These are phyloP conservation scores for Solanum etuberosum DNA, from an alignment of 257 asterid genomes.

Conservation along the genomic window DNA sequence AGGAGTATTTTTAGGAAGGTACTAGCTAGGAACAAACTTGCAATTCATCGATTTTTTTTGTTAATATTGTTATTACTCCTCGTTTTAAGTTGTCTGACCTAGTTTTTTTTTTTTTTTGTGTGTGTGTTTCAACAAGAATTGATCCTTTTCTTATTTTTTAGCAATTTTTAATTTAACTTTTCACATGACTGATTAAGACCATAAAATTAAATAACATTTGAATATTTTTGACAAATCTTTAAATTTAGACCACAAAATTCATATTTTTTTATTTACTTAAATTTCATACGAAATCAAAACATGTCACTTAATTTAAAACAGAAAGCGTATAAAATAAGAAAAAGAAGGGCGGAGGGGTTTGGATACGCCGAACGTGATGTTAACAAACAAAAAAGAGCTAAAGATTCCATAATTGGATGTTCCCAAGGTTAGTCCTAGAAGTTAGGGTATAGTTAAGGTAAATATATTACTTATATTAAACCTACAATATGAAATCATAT, in stretches of 20 bases:
- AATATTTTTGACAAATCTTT: no score
- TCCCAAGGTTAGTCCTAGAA: constrained; percentile 40
- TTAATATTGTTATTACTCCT: not conserved
- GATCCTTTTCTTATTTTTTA: no score
- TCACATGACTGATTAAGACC: not conserved
- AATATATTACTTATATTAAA: constrained; percentile 1
- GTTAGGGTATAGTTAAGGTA: constrained; percentile 4
- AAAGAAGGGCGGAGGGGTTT: not conserved
- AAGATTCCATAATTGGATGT: constrained; percentile 29
- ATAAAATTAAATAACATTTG: no score
- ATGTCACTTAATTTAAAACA: no score
- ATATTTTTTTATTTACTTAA: no score
- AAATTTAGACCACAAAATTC: no score
- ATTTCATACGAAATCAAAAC: no score
- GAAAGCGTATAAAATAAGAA: not conserved
- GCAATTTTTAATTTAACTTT: no score
- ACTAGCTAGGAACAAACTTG: not conserved
- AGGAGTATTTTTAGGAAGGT: not conserved
- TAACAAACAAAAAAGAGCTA: constrained; percentile 11
- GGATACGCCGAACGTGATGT: not conserved
- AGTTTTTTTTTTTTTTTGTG: no score
- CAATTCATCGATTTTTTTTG: not conserved
- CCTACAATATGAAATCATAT: constrained; percentile 2
- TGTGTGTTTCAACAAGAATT: no score
- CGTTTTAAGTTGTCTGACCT: no score